Percentiles rank a stretch among this genome's conserved stretches.
These are phyloP conservation scores for Colletotrichum kahawae DNA, from an alignment of 2,329 filamentous ascomycete genomes.

Conservation along the genomic window DNA sequence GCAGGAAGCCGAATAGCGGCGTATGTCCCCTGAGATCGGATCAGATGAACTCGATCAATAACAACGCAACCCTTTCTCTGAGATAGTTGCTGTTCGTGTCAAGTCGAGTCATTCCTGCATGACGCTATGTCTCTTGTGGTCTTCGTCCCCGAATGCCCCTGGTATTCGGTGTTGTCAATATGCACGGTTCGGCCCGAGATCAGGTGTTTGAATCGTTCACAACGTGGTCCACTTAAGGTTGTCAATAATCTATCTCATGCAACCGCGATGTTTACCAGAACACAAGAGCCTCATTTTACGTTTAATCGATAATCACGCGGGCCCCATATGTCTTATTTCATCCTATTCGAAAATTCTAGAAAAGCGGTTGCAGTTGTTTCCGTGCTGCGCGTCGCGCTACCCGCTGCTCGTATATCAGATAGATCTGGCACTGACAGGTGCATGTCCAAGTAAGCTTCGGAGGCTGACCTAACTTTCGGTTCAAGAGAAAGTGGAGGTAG, in stretches of 20 bases:
- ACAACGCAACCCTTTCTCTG: background rate
- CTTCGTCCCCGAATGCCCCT: background rate
- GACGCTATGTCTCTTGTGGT: background rate
- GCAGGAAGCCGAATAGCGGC: background rate
- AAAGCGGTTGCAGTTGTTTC: background rate
- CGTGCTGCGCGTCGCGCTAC: background rate
- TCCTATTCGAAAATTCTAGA: background rate
- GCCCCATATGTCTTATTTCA: background rate
- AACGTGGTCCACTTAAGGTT: background rate
- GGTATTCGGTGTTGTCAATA: background rate
- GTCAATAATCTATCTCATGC: background rate
- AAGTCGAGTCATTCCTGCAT: background rate
- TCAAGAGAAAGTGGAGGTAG: background rate
- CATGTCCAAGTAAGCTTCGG: background rate
- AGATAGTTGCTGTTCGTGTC: background rate
- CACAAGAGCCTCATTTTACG: background rate
- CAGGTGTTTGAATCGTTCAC: background rate
- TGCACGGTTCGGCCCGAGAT: slow-evolving; percentile 20
- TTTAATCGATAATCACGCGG: background rate
- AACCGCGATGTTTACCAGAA: background rate
- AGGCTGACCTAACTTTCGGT: background rate
- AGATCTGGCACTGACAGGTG: background rate
- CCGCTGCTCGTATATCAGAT: background rate
- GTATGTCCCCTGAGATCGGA: background rate
- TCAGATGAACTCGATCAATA: background rate